Base-by-base conservation (phyloP, 2,329 filamentous ascomycete genomes). In the Calonectria pseudoreteaudii region DNA sequence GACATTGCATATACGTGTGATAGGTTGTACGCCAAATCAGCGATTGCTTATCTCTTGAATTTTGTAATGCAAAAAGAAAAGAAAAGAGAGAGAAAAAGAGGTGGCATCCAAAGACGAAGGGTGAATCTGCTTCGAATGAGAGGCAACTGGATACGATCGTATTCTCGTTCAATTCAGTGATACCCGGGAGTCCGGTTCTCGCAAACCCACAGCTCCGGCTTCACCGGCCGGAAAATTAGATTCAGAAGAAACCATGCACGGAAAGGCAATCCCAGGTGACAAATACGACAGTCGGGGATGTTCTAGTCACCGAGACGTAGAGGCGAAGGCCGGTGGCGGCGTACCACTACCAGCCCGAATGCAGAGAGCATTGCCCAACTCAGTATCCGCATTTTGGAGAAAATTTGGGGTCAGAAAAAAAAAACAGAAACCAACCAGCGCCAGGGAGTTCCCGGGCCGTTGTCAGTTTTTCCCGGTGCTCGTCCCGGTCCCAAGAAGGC, bases 401-500 rank as follows among this genome's bases (percentile, higher is more conserved):
- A 66, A 74, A 34, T 65, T 67, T 58, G 64, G 77, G 53, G 41
- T 70, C 64, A 60, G 68, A 28, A 23, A 31, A 49, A 38, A 34
- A 16, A 34, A 41, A 41, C 20, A 34, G 9, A 34, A 41, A 41
- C 20, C 56, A 34, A 34, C 16, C 60, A 49, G 38, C 60, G 41
- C 41, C 38, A 49, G 38, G 60, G 41, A 49, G 60, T 65, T 65
- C 60, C 68, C 74, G 75, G 75, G 70, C 77, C 68, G 74, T 71
- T 60, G 75, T 65, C 70, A 60, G 71, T 38, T n/a, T 38, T 62
- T 66, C 66, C 77, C 76, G 76, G 78, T 47, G 72, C 68, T 74
- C 23, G 13, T 47, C 30, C 65, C 65, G 65, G 65, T 68, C 36
- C 66, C 50, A 3, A 23, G 23, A 38, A 53, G 18, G 26, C 38